phyloP scores from a whole-genome alignment of 2,329 filamentous ascomycete species.

The Aspergillus fumigatiaffinis region DNA sequence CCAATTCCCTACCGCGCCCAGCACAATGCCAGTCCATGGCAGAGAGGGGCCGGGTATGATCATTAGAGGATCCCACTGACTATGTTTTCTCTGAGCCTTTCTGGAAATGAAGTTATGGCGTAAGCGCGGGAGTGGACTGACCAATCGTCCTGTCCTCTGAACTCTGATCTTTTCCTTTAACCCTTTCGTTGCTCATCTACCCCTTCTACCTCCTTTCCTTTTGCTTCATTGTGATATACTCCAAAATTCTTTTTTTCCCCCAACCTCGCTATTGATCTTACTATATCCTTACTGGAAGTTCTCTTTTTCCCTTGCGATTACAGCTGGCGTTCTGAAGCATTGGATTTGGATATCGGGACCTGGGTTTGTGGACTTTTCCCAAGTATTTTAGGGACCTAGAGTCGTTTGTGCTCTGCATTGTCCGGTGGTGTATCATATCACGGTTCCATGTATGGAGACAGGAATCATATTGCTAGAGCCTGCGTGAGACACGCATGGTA shows the following conservation, averaged over 20 bases:
- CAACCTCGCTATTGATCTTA: conserved; percentile 6
- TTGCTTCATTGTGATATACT: conserved; percentile 21
- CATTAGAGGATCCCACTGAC: conserved; percentile 38
- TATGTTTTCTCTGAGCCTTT: conserved; percentile 21
- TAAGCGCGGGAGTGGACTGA: conserved; percentile 28
- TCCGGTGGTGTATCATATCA: conserved; percentile 11
- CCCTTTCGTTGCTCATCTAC: conserved; percentile 10
- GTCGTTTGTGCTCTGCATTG: conserved; percentile 8
- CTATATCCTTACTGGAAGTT: conserved; percentile 11
- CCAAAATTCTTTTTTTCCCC: conserved; percentile 8
- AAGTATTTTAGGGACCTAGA: conserved; percentile 9
- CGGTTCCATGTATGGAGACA: conserved; percentile 13
- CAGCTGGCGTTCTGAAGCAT: conserved; percentile 34
- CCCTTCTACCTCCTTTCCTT: conserved; percentile 7
- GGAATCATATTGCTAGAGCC: conserved; percentile 17
- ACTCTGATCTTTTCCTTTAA: conserved; percentile 14
- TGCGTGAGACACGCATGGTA: conserved; percentile 8
- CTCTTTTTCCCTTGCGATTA: conserved; percentile 14
- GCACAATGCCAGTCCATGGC: conserved; percentile 60
- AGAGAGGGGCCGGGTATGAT: conserved; percentile 63
- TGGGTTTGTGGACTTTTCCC: conserved; percentile 20
- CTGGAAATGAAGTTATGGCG: conserved; percentile 39
- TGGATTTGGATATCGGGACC: conserved; percentile 29
- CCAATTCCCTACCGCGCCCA: conserved; percentile 43
- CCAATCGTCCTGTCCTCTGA: conserved; percentile 17